Evolutionary conservation across 2,329 filamentous ascomycete species (phyloP), one percentile per base, ranked within the genome.

Genomic region (Phaeosphaeria sp.): DNA sequence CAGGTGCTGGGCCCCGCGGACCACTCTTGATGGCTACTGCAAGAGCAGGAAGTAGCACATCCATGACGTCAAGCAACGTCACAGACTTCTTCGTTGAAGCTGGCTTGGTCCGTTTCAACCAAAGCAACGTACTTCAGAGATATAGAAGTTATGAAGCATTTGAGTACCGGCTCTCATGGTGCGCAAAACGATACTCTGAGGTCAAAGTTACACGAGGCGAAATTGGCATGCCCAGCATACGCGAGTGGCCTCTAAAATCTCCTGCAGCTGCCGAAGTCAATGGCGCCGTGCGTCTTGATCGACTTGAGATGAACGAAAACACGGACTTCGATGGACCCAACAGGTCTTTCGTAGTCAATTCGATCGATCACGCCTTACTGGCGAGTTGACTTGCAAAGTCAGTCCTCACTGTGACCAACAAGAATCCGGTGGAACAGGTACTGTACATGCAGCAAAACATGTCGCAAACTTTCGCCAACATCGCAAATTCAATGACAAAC

Each of bases 401-500:
- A 18, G 24, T 43, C 33, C 43, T 51, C 22, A 51, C 27, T n/a
- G 22, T 13, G 11, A 21, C 27, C 17, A 27, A 44, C 9, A 33
- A 43, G 27, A 36, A 51, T 9, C 25, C 46, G 17, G 40, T 39
- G 2, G 53, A 18, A 6, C 46, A 36, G 18, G 53, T 22, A 22
- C 47, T 55, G 3, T 45, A 51, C 13, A 20, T 36, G n/a, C n/a
- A 46, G 13, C 18, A 17, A 17, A 46, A 55, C 25, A 36, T 55
- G 5, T n/a, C 53, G 22, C 36, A 44, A 17, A 24, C 30, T 20
- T 39, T 55, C 18, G 25, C 39, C 9, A 50, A 51, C 24, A 50
- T 55, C 25, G 53, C 53, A 8, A 51, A 39, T 9, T 50, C 46
- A 2, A 55, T 55, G 53, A 55, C 53, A 9, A 51, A 55, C 20